Evolutionary conservation across 2,329 filamentous ascomycete genomes (phyloP), one percentile per base, ranked within the genome.

Genomic region (Pseudopithomyces maydicus): DNA sequence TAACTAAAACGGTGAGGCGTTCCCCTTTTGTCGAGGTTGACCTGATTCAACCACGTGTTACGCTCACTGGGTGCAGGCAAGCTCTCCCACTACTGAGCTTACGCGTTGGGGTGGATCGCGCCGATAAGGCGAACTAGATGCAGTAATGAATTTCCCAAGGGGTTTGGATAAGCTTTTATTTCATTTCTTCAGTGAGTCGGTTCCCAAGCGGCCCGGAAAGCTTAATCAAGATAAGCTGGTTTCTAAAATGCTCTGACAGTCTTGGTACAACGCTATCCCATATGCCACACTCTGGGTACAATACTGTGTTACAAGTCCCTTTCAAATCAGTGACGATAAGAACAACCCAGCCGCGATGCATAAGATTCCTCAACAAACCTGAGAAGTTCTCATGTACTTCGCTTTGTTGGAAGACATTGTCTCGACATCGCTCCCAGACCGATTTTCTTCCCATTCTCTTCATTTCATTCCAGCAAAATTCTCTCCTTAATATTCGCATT

Each of bases 391-490:
- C 8, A 29, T 29, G 26, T 29, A 4, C 26, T 29, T n/a, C n/a
- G n/a, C 26, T 29, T 17, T 14, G 23, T 8, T 44, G 29, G 29
- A 26, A 29, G 29, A 14, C n/a, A n/a, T n/a, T 47, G 26, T 19
- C 22, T 47, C 33, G 44, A 47, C 17, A 35, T n/a, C 44, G 22
- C 32, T 26, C 7, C 22, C 29, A 11, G 19, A 15, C 5, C n/a
- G 29, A 23, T 43, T 42, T 48, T 49, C 29, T 54, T 51, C 19
- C 20, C n/a, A 42, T 39, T 48, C 48, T 29, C 47, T 47, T 39
- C 35, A 22, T 45, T 43, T 29, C 43, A 35, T 26, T 39, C 22
- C 8, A 29, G 26, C 26, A 8, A 19, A 26, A 45, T 46, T 53
- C 19, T 41, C 12, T 15, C 33, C 8, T 17, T 39, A 48, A 56